These are phyloP conservation scores for Podospora conica DNA, from an alignment of 495 filamentous ascomycete species.

Conservation along the genomic window DNA sequence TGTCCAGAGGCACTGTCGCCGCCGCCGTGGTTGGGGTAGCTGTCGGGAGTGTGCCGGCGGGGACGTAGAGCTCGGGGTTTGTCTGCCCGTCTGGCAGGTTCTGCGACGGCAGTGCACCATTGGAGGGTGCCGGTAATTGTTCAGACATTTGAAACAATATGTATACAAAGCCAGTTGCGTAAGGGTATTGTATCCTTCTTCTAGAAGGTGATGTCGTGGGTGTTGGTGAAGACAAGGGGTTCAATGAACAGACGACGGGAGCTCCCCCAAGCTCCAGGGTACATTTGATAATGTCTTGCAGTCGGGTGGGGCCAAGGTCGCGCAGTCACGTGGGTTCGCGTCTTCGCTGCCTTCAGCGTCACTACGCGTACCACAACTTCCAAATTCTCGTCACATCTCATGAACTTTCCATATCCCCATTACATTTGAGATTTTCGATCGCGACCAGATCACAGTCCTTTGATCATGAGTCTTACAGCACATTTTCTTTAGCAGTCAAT, in stretches of 20 bases:
- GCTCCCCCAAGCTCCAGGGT: not conserved
- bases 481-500: not conserved
- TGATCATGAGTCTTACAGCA: not conserved
- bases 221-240: not conserved
- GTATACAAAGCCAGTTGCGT: not conserved
- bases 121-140: not conserved
- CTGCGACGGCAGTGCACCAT: not conserved
- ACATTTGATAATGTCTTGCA: too few species aligned
- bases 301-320: constrained; percentile 6
- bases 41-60: not conserved
- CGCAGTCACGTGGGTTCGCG: constrained; percentile 29
- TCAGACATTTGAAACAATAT: not conserved
- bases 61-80: not conserved
- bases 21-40: not conserved
- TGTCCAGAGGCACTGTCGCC: not conserved
- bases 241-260: too few species aligned
- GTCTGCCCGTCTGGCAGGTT: not conserved
- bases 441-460: not conserved
- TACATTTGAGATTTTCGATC: not conserved
- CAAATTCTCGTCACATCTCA: not conserved
- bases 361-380: not conserved
- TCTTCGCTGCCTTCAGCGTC: not conserved
- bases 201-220: not conserved
- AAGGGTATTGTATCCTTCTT: not conserved
- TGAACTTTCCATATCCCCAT: not conserved